A percentile compares a stretch with the other conserved stretches of the same genome.
These are phyloP conservation scores for Cnidoscolus chayamansa DNA, from an alignment of 441 rosid genomes.

Conservation along the genomic window DNA sequence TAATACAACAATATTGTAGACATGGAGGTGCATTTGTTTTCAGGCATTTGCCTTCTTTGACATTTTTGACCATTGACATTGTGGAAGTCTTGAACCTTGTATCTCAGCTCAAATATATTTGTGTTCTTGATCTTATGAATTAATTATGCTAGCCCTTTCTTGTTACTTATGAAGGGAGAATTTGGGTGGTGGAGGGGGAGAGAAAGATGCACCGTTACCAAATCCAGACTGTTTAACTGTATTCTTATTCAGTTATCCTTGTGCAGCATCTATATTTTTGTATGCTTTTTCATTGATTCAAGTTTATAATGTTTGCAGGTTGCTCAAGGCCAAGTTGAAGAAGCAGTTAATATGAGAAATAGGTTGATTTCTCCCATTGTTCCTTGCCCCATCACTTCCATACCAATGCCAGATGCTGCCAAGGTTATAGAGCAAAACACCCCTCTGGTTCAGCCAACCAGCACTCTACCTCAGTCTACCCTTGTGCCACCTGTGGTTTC, in stretches of 20 bases:
- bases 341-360: constrained; percentile 40
- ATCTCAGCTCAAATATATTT: too few relatives aligned
- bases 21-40: too few relatives aligned
- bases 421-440: constrained; percentile 33
- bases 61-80: too few relatives aligned
- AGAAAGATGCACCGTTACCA: too few relatives aligned
- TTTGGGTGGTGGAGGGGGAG: too few relatives aligned
- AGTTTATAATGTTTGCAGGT: constrained; percentile 35
- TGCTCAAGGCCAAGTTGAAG: constrained; percentile 46
- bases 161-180: too few relatives aligned
- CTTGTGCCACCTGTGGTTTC: constrained; percentile 42
- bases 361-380: constrained; percentile 33
- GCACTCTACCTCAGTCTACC: constrained; percentile 34
- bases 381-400: constrained; percentile 26
- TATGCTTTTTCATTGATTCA: neutral
- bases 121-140: too few relatives aligned
- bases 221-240: too few relatives aligned
- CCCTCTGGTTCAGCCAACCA: constrained; percentile 33
- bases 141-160: too few relatives aligned
- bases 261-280: neutral
- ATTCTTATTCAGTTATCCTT: neutral
- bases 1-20: too few relatives aligned
- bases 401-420: constrained; percentile 30
- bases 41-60: too few relatives aligned
- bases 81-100: too few relatives aligned